Base-by-base conservation (phyloP, 2,329 filamentous ascomycete genomes). In the Colletotrichum ledebouriae region DNA sequence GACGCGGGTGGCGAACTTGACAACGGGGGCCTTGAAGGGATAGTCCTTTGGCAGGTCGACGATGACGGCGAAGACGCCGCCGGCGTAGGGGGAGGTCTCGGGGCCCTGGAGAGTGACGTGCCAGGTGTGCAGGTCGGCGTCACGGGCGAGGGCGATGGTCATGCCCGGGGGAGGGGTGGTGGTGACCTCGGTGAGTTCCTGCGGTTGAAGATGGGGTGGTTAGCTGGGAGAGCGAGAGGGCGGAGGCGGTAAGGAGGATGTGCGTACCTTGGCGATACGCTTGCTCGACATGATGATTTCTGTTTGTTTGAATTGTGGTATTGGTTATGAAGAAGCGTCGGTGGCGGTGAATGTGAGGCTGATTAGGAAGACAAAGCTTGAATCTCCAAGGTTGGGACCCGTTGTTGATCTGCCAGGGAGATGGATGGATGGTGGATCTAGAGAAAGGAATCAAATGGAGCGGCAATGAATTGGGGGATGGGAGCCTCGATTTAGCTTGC, bases 1-100 rank as follows among this genome's bases (percentile, higher is more conserved):
- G 84, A 97, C 92, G 81, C 94, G 95, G 59, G 94, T 97, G 72
- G 85, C 83, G 86, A 97, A 97, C 76, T 86, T 89, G 73, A 97
- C 86, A 69, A 86, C 83, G 15, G 94, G 94, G 22, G 94, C 89
- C 81, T 96, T 96, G 89, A 97, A 97, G 41, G 94, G 94, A 84
- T 97, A 97, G 75, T 94, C 91, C 73, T 84, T 81, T 13, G 94
- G 94, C 11, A 98, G 89, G 46, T 81, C 85, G 73, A 97, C 84
- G 70, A 90, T 81, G 70, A 98, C 82, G 72, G 88, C 87, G 86
- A 94, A 98, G 72, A 82, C 83, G 75, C 94, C 94, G 73, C 89
- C 90, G 84, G 79, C 75, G 81, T 87, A 89, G 72, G 80, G 74
- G 3, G 83, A 82, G 41, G 72, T 67, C 3, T 79, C 56, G 0